Evolutionary conservation across 2,329 filamentous ascomycete species (phyloP), one percentile per base, ranked within the genome.

Genomic region (Pestalotiopsis fici): DNA sequence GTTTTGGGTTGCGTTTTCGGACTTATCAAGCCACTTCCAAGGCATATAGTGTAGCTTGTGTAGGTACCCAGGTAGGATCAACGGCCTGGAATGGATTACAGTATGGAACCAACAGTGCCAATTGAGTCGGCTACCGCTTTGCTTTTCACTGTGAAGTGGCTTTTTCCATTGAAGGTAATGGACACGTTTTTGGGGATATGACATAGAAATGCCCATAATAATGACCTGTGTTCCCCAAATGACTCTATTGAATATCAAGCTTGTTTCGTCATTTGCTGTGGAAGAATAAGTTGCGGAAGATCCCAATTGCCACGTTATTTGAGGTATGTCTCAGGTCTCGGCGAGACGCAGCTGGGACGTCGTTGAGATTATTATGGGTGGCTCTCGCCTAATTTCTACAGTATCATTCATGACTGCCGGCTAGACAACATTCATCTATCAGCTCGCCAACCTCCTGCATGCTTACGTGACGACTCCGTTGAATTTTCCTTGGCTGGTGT

Each of bases 271-370:
- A 31, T 57, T 13, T 27, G 55, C 23, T 27, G 21, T 54, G 12
- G 21, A 1, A 57, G 55, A 6, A 15, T 15, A 60, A 18, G n/a
- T 12, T 21, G n/a, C 21, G n/a, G 27, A 27, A 31, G 57, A 31
- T 60, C 25, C n/a, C n/a, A 21, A 60, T 31, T 60, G 57, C 57
- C 57, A 60, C 57, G 57, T 60, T 60, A 15, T 37, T 60, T 18
- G 31, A 27, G 15, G 6, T 35, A 35, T 60, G 57, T 60, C 57
- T 37, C 57, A 60, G n/a, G 57, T 27, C 28, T 60, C 27, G 28
- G 57, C 25, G 28, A 37, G 31, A 60, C n/a, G 57, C n/a, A 31
- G 15, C 31, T 37, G 28, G 27, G 43, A 50, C 11, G 7, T n/a
- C 43, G 43, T 50, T 50, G 18, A 50, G 43, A 50, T 50, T 39